A percentile compares a stretch with the other conserved stretches of the same genome.
Conservation (phyloP, 768 basidiomycete species). For the Pholiota molesta region DNA sequence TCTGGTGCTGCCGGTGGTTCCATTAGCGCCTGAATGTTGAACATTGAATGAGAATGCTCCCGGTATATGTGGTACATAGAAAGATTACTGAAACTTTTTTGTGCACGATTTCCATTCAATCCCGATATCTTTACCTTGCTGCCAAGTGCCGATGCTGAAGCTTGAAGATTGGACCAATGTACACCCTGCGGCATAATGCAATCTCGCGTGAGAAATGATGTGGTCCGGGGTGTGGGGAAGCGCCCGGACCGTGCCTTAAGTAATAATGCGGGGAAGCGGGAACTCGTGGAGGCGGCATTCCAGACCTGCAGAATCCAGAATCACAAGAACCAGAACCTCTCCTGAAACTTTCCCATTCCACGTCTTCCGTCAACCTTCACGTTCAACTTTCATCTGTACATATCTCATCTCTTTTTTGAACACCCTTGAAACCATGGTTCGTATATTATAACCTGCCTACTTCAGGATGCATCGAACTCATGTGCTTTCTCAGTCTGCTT, state of each 20-base stretch:
- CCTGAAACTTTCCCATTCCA: constrained; percentile 6
- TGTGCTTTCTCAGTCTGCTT: constrained; percentile 59
- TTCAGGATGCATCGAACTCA: not conserved
- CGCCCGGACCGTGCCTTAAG: not conserved
- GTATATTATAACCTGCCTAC: not conserved
- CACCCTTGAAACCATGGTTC: not conserved
- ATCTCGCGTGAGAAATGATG: not conserved
- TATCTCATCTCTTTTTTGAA: not conserved
- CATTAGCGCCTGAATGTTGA: constrained; percentile 3
- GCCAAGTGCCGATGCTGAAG: too few species aligned
- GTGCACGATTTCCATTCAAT: too few species aligned
- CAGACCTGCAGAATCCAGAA: not conserved
- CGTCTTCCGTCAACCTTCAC: constrained; percentile 3
- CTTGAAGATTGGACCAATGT: not conserved
- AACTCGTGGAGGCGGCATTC: not conserved
- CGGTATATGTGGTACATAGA: too few species aligned
- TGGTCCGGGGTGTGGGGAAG: not conserved
- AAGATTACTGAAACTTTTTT: too few species aligned
- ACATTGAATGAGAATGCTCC: not conserved
- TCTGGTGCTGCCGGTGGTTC: constrained; percentile 31
- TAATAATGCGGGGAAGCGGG: constrained; percentile 13
- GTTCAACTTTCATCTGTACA: constrained; percentile 1
- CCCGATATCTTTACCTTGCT: too few species aligned
- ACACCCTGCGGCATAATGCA: not conserved
- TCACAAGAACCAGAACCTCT: not conserved